These are phyloP conservation scores for Heimioporus punctisporus DNA, from an alignment of 1,284 basidiomycete genomes.

Conservation along the genomic window DNA sequence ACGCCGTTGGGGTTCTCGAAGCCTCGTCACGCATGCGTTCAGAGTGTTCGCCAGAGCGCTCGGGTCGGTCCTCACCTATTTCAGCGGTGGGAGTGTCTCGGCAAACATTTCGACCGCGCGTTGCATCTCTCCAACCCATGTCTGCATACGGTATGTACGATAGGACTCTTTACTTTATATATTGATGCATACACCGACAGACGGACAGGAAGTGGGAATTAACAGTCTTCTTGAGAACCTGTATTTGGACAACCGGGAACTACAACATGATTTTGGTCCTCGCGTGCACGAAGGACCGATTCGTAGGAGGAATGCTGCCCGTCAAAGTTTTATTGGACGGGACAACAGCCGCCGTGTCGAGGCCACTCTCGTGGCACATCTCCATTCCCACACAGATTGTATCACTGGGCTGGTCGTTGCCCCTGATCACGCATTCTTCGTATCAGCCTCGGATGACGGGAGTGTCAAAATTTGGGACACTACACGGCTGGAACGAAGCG, in stretches of 20 bases:
- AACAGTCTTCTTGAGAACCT: conserved; percentile 85
- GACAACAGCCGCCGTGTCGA: conserved; percentile 55
- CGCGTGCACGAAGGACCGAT: conserved; percentile 79
- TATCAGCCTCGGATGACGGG: conserved; percentile 86
- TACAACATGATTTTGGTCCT: conserved; percentile 90
- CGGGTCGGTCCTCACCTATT: conserved; percentile 71
- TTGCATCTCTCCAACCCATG: conserved; percentile 55
- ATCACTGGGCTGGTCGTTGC: conserved; percentile 87
- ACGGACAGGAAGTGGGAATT: conserved; percentile 87
- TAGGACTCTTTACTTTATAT: background rate
- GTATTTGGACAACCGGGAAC: conserved; percentile 87
- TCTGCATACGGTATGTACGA: conserved; percentile 68
- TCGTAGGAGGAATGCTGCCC: conserved; percentile 69
- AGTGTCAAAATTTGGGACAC: conserved; percentile 88
- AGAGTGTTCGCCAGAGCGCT: conserved; percentile 65
- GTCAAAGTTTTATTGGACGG: conserved; percentile 64
- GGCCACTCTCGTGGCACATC: conserved; percentile 81
- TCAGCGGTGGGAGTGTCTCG: conserved; percentile 56
- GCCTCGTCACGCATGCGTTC: conserved; percentile 62
- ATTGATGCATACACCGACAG: conserved; percentile 39
- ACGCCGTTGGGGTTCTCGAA: conserved; percentile 77
- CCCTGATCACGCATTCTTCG: conserved; percentile 95
- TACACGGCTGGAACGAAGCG: conserved; percentile 77
- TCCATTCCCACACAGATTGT: conserved; percentile 82
- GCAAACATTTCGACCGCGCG: conserved; percentile 44